Conservation (phyloP, 495 filamentous ascomycete species). For the Bombardia bombarda region DNA sequence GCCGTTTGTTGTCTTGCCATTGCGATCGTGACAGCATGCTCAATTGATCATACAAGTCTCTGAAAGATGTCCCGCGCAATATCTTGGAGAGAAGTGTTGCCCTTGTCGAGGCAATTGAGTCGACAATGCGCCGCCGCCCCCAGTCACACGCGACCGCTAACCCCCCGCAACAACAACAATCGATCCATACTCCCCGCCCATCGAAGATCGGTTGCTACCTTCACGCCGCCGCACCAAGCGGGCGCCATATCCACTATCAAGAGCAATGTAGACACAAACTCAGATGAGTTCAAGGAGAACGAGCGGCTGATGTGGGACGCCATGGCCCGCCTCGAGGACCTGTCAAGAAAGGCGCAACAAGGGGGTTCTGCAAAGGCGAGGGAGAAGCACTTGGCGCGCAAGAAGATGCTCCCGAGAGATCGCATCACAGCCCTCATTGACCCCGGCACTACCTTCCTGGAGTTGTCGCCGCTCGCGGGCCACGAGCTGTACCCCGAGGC, state of each 20-base stretch:
- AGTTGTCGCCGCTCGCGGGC: conserved; percentile 81
- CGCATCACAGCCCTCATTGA: conserved; percentile 84
- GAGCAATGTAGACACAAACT: conserved; percentile 66
- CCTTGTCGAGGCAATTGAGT: conserved; percentile 33
- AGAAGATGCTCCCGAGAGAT: conserved; percentile 93
- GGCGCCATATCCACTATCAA: conserved; percentile 69
- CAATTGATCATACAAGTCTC: background rate
- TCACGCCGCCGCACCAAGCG: conserved; percentile 61
- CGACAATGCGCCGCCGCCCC: conserved; percentile 18
- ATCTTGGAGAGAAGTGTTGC: conserved; percentile 26
- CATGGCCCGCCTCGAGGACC: conserved; percentile 51
- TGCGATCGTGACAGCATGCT: background rate
- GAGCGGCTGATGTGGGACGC: conserved; percentile 67
- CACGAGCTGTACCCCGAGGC: conserved; percentile 76
- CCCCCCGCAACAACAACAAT: conserved; percentile 1
- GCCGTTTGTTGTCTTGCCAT: background rate
- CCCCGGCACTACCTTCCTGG: conserved; percentile 82
- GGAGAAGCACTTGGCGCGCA: conserved; percentile 78
- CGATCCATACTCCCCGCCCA: background rate
- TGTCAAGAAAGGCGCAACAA: conserved; percentile 62
- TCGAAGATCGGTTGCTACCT: conserved; percentile 45
- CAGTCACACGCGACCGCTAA: background rate
- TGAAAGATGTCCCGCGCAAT: conserved; percentile 28
- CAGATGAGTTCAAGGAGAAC: conserved; percentile 77
- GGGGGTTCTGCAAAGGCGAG: conserved; percentile 79